Evolutionary conservation across 495 filamentous ascomycete species (phyloP).

Genomic region (Bombardia bombarda): DNA sequence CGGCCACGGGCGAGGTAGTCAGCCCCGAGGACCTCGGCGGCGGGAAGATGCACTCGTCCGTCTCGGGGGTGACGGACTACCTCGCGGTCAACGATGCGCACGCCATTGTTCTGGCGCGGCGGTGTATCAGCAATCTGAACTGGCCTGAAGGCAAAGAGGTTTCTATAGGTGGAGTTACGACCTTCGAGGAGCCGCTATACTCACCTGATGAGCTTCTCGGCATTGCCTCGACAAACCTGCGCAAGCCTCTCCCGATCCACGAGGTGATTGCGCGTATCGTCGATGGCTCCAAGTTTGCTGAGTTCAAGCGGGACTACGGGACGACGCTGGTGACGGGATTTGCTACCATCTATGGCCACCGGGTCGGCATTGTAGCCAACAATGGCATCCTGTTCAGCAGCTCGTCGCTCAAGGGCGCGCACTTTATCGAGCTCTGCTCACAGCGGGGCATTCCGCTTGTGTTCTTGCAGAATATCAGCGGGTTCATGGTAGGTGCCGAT

Average conservation of each 20-base stretch:
- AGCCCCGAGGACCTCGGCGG: constrained; percentile 90
- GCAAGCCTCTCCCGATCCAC: constrained; percentile 72
- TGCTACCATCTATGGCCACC: constrained; percentile 81
- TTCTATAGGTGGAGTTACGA: constrained; percentile 4
- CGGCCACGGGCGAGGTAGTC: constrained; percentile 90
- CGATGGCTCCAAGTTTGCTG: constrained; percentile 80
- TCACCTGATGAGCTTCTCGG: constrained; percentile 74
- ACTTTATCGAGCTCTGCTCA: constrained; percentile 96
- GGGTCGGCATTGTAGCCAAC: constrained; percentile 90
- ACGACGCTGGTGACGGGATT: constrained; percentile 90
- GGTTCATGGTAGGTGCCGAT: constrained; percentile 95
- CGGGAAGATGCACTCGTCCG: constrained; percentile 81
- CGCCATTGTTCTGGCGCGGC: constrained; percentile 76
- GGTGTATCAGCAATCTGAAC: constrained; percentile 83
- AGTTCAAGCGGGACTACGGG: constrained; percentile 93
- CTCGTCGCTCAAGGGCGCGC: constrained; percentile 85
- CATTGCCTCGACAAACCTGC: constrained; percentile 82
- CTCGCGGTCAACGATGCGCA: constrained; percentile 92
- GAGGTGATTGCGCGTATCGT: constrained; percentile 94
- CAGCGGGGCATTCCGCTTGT: constrained; percentile 84
- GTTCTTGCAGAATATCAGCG: constrained; percentile 93
- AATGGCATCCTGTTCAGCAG: constrained; percentile 96
- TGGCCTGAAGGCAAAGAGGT: constrained; percentile 46
- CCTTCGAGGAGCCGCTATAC: constrained; percentile 65
- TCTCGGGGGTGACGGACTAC: constrained; percentile 95